These are phyloP conservation scores for Dothiorella sarmentorum DNA, from an alignment of 2,329 filamentous ascomycete species.

Conservation along the genomic window DNA sequence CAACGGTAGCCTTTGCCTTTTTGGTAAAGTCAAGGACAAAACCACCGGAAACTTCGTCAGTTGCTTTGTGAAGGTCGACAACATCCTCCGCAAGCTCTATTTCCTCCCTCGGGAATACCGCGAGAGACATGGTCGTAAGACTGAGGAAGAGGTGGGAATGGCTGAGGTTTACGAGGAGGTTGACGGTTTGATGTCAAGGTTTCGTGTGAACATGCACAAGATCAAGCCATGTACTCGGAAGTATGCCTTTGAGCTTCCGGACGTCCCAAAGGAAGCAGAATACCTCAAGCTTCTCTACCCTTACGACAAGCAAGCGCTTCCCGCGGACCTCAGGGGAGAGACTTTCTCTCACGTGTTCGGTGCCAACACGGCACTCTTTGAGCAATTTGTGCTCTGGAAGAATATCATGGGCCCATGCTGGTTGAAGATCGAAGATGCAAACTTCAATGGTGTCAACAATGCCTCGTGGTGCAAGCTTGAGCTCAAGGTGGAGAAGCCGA, in stretches of 20 bases:
- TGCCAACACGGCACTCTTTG: conserved; percentile 87
- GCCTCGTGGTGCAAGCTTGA: conserved; percentile 97
- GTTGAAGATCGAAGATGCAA: conserved; percentile 82
- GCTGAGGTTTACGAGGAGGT: conserved; percentile 87
- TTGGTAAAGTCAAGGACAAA: conserved; percentile 94
- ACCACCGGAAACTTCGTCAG: conserved; percentile 75
- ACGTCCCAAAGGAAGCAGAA: conserved; percentile 80
- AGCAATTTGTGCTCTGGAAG: conserved; percentile 98
- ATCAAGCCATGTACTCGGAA: conserved; percentile 87
- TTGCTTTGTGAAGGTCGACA: conserved; percentile 94
- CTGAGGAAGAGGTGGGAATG: conserved; percentile 77
- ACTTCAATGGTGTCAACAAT: conserved; percentile 82
- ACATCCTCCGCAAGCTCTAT: conserved; percentile 86
- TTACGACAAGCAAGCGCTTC: conserved; percentile 75
- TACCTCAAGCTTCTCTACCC: conserved; percentile 97
- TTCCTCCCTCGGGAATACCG: conserved; percentile 77
- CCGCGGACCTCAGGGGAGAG: conserved; percentile 70
- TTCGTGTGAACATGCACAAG: conserved; percentile 85
- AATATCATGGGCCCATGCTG: conserved; percentile 99
- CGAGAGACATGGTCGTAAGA: conserved; percentile 60
- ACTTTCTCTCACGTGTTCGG: conserved; percentile 96
- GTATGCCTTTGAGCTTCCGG: conserved; percentile 90
- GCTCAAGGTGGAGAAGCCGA: conserved; percentile 74
- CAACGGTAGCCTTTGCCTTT: conserved; percentile 86
- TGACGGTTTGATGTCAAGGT: conserved; percentile 79